phyloP scores from a whole-genome alignment of 2,329 filamentous ascomycete species.

The Tolypocladium tropicale region DNA sequence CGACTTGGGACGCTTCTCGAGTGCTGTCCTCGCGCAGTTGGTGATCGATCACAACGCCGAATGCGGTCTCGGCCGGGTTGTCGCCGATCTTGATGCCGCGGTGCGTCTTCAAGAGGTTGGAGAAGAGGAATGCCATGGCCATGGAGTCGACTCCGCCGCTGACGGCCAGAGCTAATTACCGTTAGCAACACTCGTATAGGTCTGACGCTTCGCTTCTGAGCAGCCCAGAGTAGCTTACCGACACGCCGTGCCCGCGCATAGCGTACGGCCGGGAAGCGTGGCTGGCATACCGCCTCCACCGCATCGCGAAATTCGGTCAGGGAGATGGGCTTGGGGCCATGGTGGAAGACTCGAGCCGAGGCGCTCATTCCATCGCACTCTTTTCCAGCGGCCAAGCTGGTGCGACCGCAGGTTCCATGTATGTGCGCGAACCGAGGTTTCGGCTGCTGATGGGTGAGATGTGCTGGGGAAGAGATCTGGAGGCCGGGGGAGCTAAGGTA shows the following conservation, averaged over 20 bases:
- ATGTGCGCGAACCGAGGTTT: neutral
- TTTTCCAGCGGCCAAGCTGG: neutral
- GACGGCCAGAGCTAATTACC: conserved; percentile 58
- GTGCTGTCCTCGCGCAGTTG: conserved; percentile 40
- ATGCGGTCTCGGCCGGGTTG: conserved; percentile 29
- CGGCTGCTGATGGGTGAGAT: neutral
- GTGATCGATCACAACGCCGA: conserved; percentile 48
- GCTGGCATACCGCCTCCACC: conserved; percentile 36
- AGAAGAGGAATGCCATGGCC: conserved; percentile 74
- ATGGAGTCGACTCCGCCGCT: conserved; percentile 98
- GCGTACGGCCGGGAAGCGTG: conserved; percentile 35
- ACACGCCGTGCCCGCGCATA: conserved; percentile 25
- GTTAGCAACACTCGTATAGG: neutral
- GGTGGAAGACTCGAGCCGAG: conserved; percentile 22
- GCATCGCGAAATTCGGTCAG: conserved; percentile 33
- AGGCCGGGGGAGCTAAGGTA: neutral
- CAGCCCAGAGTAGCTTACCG: conserved; percentile 22
- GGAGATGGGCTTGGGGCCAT: conserved; percentile 25
- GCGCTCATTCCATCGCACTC: conserved; percentile 23
- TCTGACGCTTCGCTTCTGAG: neutral
- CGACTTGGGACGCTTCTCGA: conserved; percentile 41
- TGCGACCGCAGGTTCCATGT: neutral
- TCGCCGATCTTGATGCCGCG: conserved; percentile 30
- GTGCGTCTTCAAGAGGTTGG: conserved; percentile 26
- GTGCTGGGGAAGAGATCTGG: neutral